These are phyloP conservation scores for Moelleriella libera DNA, from an alignment of 2,329 filamentous ascomycete species.

Conservation along the genomic window DNA sequence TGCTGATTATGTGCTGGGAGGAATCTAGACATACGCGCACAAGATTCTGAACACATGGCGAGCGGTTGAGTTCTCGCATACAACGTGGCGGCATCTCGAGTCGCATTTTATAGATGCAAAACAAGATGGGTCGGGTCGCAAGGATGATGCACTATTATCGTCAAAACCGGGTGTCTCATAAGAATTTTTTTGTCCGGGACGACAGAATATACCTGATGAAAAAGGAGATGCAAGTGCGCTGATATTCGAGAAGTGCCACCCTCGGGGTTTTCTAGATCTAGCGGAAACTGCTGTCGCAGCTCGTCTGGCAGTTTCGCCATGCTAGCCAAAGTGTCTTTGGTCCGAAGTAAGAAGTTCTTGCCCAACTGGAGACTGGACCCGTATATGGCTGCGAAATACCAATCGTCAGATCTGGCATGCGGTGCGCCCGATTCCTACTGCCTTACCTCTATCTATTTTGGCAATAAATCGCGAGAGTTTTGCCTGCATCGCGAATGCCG, in stretches of 20 bases:
- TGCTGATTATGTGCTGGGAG: conserved; percentile 10
- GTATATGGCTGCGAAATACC: conserved; percentile 8
- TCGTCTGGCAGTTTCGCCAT: conserved; percentile 16
- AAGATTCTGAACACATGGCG: not conserved
- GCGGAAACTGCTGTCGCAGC: conserved; percentile 14
- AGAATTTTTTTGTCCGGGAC: too few relatives aligned
- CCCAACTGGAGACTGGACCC: conserved; percentile 13
- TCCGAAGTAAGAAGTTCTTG: conserved; percentile 15
- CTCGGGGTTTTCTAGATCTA: conserved; percentile 12
- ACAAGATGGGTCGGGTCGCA: conserved; percentile 11
- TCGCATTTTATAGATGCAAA: conserved; percentile 10
- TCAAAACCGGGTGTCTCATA: not conserved
- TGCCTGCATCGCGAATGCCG: conserved; percentile 18
- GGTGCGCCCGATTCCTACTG: not conserved
- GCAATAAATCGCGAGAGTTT: conserved; percentile 15
- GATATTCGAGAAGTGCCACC: conserved; percentile 19
- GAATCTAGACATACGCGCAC: conserved; percentile 11
- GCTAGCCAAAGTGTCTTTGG: conserved; percentile 14
- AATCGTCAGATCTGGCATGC: not conserved
- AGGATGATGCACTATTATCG: conserved; percentile 9
- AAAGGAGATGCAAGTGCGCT: conserved; percentile 16
- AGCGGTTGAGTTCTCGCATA: not conserved
- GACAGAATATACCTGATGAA: conserved; percentile 14
- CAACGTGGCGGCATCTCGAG: conserved; percentile 5
- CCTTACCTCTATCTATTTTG: conserved; percentile 15